Evolutionary conservation across 2,329 filamentous ascomycete genomes (phyloP), one percentile per base, ranked within the genome.

Genomic region (Cryphonectria nitschkei): DNA sequence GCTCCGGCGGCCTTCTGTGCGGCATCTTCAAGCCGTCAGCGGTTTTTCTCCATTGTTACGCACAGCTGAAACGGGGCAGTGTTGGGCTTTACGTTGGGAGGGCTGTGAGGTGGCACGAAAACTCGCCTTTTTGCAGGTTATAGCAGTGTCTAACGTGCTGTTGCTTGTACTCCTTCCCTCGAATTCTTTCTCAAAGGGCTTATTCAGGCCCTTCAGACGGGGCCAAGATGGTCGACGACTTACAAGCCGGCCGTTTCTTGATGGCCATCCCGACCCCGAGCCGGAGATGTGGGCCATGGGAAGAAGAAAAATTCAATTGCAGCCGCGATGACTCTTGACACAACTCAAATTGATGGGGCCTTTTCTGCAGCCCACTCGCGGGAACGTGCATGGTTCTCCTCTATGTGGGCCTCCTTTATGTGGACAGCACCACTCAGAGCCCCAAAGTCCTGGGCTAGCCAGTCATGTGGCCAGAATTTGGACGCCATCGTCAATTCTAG

Each of bases 331-430:
- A 41, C 37, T 26, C 37, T 62, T 62, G 60, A 39, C 60, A 46
- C 9, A 66, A 66, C 22, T 29, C 64, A 56, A 66, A n/a, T 41
- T 22, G 39, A 65, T 68, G 69, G 70, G 50, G 43, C 43, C 37
- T 39, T 60, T 29, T 34, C 56, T 58, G 67, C 50, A 65, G 34
- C 62, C 29, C 60, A 65, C 65, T 68, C 62, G 66, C 68, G 68
- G 68, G 52, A 32, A 67, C 56, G 67, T 37, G 11, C 41, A 43
- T 14, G 9, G 19, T 22, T 50, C 46, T 50, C 22, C 46, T n/a
- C 46, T n/a, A 50, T 50, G 46, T 50, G 46, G 46, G 46, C 46
- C 29, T 41, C 19, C 6, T 39, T 19, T 46, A 34, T 26, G 61
- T 37, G 29, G n/a, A 22, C 19, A 50, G 11, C 52, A 19, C 11